Evolutionary conservation across 2,329 filamentous ascomycete genomes (phyloP).

Genomic region (Xylaria sp.): DNA sequence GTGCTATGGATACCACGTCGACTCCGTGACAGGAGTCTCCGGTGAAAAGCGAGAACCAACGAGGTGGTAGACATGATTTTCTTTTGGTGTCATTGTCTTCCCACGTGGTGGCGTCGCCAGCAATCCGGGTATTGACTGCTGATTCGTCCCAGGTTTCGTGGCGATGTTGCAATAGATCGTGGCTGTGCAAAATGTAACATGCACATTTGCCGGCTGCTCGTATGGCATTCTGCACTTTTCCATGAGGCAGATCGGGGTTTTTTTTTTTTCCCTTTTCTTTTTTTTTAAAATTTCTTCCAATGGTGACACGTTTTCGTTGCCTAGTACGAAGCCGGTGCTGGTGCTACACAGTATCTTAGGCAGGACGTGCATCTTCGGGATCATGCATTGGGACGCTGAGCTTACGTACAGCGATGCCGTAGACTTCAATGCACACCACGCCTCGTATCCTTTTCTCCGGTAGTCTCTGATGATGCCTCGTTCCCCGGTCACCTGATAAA

Average conservation of each 20-base stretch:
- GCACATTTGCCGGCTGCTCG: background rate
- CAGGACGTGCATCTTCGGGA: conserved; percentile 17
- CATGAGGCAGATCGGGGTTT: conserved; percentile 2
- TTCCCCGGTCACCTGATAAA: conserved; percentile 11
- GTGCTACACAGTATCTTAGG: no score
- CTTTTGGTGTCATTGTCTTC: conserved; percentile 1
- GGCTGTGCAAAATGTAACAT: conserved; percentile 29
- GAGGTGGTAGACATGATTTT: conserved; percentile 3
- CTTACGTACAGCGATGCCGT: conserved; percentile 6
- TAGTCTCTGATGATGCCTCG: background rate
- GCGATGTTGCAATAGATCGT: conserved; percentile 21
- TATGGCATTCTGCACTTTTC: conserved; percentile 25
- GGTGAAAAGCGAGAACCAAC: conserved; percentile 4
- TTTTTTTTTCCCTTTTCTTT: no score
- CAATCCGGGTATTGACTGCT: background rate
- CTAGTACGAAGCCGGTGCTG: no score
- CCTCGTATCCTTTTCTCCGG: background rate
- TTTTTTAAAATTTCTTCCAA: no score
- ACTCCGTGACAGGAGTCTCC: background rate
- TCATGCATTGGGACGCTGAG: conserved; percentile 8
- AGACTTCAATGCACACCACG: background rate
- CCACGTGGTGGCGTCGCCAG: conserved; percentile 31
- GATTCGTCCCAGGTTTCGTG: conserved; percentile 17
- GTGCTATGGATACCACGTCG: conserved; percentile 5
- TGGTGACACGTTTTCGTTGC: background rate